Conservation (phyloP, 129 eudicot genomes). For the Tagetes erecta region DNA sequence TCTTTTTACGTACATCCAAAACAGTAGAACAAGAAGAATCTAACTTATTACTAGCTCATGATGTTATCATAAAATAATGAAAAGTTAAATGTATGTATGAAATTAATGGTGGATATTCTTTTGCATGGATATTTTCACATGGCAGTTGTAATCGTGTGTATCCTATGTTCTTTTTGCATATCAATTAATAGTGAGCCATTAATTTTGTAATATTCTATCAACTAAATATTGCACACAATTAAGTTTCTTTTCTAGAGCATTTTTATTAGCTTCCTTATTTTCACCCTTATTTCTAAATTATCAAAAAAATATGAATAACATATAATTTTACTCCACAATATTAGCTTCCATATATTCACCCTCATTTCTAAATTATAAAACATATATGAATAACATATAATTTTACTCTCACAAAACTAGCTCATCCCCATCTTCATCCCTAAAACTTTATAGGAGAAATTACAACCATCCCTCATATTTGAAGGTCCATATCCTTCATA, state of each 20-base stretch:
- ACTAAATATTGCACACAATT: background rate
- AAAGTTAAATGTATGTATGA: background rate
- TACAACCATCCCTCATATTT: too few relatives aligned
- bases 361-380: too few relatives aligned
- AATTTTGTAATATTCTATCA: background rate
- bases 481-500: too few relatives aligned
- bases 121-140: background rate
- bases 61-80: background rate
- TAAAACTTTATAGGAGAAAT: too few relatives aligned
- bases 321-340: too few relatives aligned
- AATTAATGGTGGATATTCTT: background rate
- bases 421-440: too few relatives aligned
- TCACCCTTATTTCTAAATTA: too few relatives aligned
- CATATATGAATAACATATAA: too few relatives aligned
- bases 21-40: background rate
- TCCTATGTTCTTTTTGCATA: background rate
- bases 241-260: background rate
- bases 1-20: slow-evolving; percentile 18
- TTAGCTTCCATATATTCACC: too few relatives aligned
- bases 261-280: too few relatives aligned
- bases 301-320: too few relatives aligned
- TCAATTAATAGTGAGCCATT: background rate
- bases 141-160: background rate
- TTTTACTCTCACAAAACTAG: too few relatives aligned
- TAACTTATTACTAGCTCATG: background rate